These are phyloP conservation scores for Astraeus odoratus DNA, from an alignment of 768 basidiomycete genomes.

Conservation along the genomic window DNA sequence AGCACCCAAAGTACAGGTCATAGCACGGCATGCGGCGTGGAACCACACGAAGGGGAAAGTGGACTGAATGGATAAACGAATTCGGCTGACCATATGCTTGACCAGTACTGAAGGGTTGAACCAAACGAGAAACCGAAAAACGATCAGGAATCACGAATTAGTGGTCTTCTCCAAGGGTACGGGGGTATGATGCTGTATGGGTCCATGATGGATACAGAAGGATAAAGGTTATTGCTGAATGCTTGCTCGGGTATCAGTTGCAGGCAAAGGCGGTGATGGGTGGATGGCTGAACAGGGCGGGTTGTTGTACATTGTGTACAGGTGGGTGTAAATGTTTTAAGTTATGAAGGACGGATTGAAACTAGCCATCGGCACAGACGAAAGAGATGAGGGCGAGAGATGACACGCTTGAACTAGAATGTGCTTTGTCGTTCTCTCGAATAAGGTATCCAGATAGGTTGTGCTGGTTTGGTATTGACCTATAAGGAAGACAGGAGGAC, in stretches of 20 bases:
- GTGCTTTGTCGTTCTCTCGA: neutral
- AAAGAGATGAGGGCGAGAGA: slow-evolving; percentile 3
- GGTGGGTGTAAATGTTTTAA: slow-evolving; percentile 9
- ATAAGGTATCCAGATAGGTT: neutral
- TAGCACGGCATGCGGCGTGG: slow-evolving; percentile 13
- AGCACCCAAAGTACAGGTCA: slow-evolving; percentile 24
- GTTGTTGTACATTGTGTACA: slow-evolving; percentile 19
- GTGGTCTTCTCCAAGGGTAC: slow-evolving; percentile 11
- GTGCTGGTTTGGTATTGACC: slow-evolving; percentile 20
- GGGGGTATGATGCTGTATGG: slow-evolving; percentile 21
- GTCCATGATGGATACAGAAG: slow-evolving; percentile 29
- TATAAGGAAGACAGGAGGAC: slow-evolving; percentile 23
- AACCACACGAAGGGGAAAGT: neutral
- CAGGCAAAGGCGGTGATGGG: slow-evolving; percentile 9
- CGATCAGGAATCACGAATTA: slow-evolving; percentile 10
- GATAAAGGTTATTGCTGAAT: slow-evolving; percentile 25
- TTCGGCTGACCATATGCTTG: slow-evolving; percentile 2
- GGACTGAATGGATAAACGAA: neutral
- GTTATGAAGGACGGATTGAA: slow-evolving; percentile 4
- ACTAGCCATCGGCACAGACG: slow-evolving; percentile 1
- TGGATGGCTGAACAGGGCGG: neutral
- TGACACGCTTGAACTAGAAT: slow-evolving; percentile 11
- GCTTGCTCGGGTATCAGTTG: slow-evolving; percentile 22
- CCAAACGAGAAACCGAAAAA: slow-evolving; percentile 5
- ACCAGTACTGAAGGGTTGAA: slow-evolving; percentile 5